Evolutionary conservation across 1,139 yeast genomes (phyloP).

Genomic region (Dujonia santamariae): DNA sequence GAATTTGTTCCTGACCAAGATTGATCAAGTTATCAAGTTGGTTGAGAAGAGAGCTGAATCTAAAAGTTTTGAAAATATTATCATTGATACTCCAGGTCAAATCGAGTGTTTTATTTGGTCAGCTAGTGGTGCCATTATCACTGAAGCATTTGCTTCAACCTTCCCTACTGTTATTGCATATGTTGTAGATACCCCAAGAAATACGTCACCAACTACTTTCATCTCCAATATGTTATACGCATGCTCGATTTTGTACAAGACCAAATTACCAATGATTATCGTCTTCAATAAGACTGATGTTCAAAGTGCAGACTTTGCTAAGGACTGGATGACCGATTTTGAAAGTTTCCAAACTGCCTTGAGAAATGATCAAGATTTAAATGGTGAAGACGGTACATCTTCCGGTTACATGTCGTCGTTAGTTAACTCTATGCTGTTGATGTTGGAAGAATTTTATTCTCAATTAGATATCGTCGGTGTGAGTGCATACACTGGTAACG

Average conservation of each 20-base stretch:
- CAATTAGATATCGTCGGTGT: slow-evolving; percentile 90
- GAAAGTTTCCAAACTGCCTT: slow-evolving; percentile 85
- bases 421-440: slow-evolving; percentile 90
- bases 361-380: slow-evolving; percentile 56
- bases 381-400: slow-evolving; percentile 68
- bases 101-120: slow-evolving; percentile 97
- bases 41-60: slow-evolving; percentile 79
- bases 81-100: slow-evolving; percentile 98
- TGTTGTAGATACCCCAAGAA: slow-evolving; percentile 94
- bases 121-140: slow-evolving; percentile 94
- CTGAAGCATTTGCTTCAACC: slow-evolving; percentile 94
- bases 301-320: slow-evolving; percentile 78
- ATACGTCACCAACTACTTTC: slow-evolving; percentile 91
- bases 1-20: slow-evolving; percentile 88
- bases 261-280: slow-evolving; percentile 93
- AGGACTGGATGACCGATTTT: slow-evolving; percentile 97
- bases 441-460: slow-evolving; percentile 94
- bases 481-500: slow-evolving; percentile 88
- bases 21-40: slow-evolving; percentile 87
- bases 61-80: slow-evolving; percentile 65
- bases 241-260: slow-evolving; percentile 92
- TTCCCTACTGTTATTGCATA: slow-evolving; percentile 96
- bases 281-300: slow-evolving; percentile 96
- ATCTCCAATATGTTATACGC: slow-evolving; percentile 99
- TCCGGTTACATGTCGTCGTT: slow-evolving; percentile 94